Evolutionary conservation across 345 rosid species (phyloP).

Genomic region (Pseudoturritis turrita): DNA sequence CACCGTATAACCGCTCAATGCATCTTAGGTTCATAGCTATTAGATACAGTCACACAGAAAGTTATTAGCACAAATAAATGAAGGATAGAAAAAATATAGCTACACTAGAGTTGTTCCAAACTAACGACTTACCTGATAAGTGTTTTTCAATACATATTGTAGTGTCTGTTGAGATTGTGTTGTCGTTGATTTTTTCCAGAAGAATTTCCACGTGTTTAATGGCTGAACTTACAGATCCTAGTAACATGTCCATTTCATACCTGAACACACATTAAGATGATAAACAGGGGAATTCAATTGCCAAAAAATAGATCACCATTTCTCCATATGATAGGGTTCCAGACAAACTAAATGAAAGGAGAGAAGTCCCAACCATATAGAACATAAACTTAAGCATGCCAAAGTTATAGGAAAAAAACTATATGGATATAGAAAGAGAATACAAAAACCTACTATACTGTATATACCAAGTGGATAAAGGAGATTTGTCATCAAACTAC

Average conservation of each 20-base stretch:
- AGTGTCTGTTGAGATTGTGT: slow-evolving; percentile 47
- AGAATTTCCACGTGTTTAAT: slow-evolving; percentile 76
- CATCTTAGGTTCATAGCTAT: slow-evolving; percentile 88
- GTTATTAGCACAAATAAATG: not conserved
- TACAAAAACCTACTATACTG: not conserved
- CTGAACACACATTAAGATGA: slow-evolving; percentile 40
- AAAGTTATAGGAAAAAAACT: not conserved
- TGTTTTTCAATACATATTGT: slow-evolving; percentile 62
- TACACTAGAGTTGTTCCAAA: slow-evolving; percentile 6
- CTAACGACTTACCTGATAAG: slow-evolving; percentile 55
- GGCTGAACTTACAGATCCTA: slow-evolving; percentile 83
- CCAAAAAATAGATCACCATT: not conserved
- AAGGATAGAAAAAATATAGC: not conserved
- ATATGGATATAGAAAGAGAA: not conserved
- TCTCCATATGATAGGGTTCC: not conserved
- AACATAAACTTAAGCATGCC: slow-evolving; percentile 3
- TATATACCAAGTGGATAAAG: not conserved
- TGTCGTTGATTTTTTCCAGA: slow-evolving; percentile 66
- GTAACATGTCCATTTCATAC: slow-evolving; percentile 96
- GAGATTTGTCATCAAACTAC: not conserved
- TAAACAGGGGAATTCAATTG: not conserved
- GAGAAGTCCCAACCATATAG: not conserved
- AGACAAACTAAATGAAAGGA: not conserved
- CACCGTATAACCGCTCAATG: slow-evolving; percentile 90
- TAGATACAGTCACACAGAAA: slow-evolving; percentile 28